Percentiles rank a stretch among this genome's conserved stretches.
These are phyloP conservation scores for Endogone sp. DNA, from an alignment of 192 early-diverging fungal genomes.

Conservation along the genomic window DNA sequence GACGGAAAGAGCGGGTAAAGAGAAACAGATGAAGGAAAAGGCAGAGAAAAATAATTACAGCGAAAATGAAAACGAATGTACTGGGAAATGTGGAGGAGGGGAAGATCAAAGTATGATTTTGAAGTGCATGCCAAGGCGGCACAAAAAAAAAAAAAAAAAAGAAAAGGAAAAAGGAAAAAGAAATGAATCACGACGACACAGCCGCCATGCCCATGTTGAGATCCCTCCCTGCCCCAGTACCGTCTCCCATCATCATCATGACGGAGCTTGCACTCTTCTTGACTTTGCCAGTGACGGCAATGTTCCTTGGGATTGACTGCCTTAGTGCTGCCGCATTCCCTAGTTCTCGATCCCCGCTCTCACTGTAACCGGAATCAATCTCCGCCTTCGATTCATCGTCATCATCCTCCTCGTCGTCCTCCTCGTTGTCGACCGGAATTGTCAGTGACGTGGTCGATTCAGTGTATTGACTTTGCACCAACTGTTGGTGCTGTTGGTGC, in stretches of 20 bases:
- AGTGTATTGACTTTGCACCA: background rate
- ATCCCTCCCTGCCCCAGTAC: background rate
- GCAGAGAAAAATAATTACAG: background rate
- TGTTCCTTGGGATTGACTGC: background rate
- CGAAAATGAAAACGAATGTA: background rate
- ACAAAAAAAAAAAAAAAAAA: too few relatives aligned
- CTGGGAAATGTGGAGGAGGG: too few relatives aligned
- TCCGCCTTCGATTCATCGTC: background rate
- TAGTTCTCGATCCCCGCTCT: background rate
- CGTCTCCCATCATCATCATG: background rate
- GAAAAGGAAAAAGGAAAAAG: too few relatives aligned
- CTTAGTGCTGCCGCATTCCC: background rate
- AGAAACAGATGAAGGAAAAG: background rate
- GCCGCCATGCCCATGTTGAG: background rate
- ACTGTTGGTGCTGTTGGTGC: background rate
- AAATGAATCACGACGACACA: background rate
- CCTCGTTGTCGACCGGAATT: background rate
- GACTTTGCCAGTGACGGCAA: background rate
- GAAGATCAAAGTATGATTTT: background rate
- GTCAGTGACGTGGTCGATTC: background rate
- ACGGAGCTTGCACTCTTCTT: background rate
- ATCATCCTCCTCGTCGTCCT: background rate
- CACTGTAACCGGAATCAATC: background rate
- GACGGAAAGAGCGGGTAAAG: background rate
- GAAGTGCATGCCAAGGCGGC: background rate